Base-by-base conservation (phyloP, 805 yeast species). In the Wickerhamomyces hampshirensis region DNA sequence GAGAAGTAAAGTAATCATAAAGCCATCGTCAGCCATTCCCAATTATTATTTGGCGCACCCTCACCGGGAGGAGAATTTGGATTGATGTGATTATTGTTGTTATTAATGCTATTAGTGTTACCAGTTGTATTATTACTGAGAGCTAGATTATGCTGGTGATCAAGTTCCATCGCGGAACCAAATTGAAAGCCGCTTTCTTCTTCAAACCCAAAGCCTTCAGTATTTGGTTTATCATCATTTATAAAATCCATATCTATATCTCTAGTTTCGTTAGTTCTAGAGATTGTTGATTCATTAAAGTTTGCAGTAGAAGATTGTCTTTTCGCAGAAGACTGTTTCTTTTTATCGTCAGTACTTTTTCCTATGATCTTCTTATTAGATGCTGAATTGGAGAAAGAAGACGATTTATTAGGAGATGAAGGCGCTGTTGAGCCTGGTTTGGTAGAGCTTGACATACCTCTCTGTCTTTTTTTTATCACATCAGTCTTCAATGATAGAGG, bases 401-500 rank as follows among this genome's bases (percentile, higher is more conserved):
- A 10, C 10, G 39, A 13, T 23, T 38, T 45, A n/a, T 24, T 40
- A 6, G 54, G 53, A 12, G 56, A 49, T 2, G 50, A 26, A 6
- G 50, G 54, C 34, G 23, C 47, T 15, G 33, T 21, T 18, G 23
- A 23, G 13, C 27, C 42, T 11, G 21, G 19, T 37, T 48, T 35
- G 32, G 37, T 65, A 34, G 43, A 59, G 8, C 43, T 42, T 39
- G 51, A 47, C 9, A 34, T 35, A 31, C 75, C 70, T 34, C 96
- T 70, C 59, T 89, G 95, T 50, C 98, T 73, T 60, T 88, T 86
- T 59, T 88, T 87, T 38, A 91, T 89, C 1, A 89, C 93, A 56
- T 89, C 96, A 0, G 97, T 84, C 55, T 88, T 89, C 51, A 89
- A 66, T 11, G 95, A 83, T 34, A 91, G 66, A 0, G 98, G 98